Evolutionary conservation across 202 grass and related monocot genomes (phyloP).

Genomic region (Brachypodium distachyon): DNA sequence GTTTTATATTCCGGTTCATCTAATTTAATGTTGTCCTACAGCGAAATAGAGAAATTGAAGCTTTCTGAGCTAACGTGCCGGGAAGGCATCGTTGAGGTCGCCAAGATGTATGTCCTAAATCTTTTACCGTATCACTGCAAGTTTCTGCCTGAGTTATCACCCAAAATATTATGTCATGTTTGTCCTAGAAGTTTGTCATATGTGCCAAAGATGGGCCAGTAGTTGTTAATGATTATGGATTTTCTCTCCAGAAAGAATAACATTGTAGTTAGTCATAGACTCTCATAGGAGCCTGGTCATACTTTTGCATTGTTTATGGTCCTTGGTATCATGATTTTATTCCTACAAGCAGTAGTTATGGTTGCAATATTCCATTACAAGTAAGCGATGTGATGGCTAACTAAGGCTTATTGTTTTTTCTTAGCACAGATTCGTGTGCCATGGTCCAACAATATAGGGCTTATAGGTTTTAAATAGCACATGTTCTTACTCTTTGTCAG

Average conservation of each 20-base stretch:
- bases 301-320: not conserved
- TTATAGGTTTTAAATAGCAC: not conserved
- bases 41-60: constrained; percentile 99
- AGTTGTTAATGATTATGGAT: not conserved
- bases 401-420: not conserved
- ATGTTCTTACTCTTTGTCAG: not conserved
- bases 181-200: not conserved
- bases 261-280: not conserved
- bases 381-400: not conserved
- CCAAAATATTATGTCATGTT: not conserved
- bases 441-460: no score
- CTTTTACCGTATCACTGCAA: not conserved
- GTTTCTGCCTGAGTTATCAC: not conserved
- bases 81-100: constrained; percentile 93
- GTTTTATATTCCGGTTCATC: not conserved
- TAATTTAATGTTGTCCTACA: constrained; percentile 31
- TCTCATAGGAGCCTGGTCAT: not conserved
- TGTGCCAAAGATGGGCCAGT: not conserved
- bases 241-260: not conserved
- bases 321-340: not conserved
- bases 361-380: not conserved
- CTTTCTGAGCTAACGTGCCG: constrained; percentile 90
- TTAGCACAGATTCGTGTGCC: not conserved
- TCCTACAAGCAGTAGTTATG: not conserved
- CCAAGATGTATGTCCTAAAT: constrained; percentile 71